A percentile compares a stretch with the other conserved stretches of the same genome.
Evolutionary conservation across 345 rosid genomes (phyloP).

Genomic region (Dovyalis caffra): DNA sequence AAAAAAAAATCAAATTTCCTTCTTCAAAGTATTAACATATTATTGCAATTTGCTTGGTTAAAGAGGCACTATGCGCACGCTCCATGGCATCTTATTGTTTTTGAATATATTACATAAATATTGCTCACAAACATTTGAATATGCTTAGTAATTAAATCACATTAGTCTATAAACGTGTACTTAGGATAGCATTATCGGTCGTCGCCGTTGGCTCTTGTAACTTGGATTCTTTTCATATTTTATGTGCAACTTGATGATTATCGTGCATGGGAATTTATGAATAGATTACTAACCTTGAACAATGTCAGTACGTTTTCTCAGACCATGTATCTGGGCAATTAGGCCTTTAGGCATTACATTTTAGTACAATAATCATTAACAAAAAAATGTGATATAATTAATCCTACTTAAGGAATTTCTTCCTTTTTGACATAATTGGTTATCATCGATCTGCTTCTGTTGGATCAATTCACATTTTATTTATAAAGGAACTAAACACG

Average conservation of each 20-base stretch:
- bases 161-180: neutral
- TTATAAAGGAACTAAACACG: neutral
- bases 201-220: neutral
- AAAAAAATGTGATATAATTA: no score
- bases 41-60: conserved; percentile 1
- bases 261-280: neutral
- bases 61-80: neutral
- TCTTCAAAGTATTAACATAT: no score
- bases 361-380: neutral
- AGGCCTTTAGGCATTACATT: neutral
- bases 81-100: neutral
- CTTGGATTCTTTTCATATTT: neutral
- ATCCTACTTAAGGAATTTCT: neutral
- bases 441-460: neutral
- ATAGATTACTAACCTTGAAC: neutral
- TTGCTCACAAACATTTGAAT: neutral
- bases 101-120: no score
- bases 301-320: neutral
- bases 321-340: neutral
- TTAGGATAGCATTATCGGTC: neutral
- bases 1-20: neutral
- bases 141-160: neutral
- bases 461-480: no score
- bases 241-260: conserved; percentile 1
- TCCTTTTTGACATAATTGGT: neutral